Conservation (phyloP, 1,284 basidiomycete species). For the Caloboletus inedulis region DNA sequence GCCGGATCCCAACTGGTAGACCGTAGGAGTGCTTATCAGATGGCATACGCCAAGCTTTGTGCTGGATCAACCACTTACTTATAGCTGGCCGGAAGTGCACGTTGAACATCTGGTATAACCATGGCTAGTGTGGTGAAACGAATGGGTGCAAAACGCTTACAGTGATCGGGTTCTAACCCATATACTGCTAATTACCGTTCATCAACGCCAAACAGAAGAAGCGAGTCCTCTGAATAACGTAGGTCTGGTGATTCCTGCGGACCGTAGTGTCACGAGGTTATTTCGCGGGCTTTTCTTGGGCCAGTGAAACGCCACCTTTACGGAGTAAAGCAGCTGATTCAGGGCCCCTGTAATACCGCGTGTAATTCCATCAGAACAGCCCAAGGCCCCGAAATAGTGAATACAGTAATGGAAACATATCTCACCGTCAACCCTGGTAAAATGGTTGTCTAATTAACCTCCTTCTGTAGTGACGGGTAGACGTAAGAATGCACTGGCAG, state of each 20-base stretch:
- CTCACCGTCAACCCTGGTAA: neutral
- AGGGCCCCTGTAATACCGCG: neutral
- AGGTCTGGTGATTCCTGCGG: neutral
- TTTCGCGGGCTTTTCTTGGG: neutral
- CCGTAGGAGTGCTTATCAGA: conserved; percentile 7
- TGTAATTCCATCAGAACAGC: neutral
- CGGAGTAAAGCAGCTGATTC: neutral
- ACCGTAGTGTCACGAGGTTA: neutral
- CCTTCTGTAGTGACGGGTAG: neutral
- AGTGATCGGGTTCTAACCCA: neutral
- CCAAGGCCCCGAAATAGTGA: neutral
- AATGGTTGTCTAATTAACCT: neutral
- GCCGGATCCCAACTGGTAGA: conserved; percentile 26
- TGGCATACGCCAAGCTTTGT: neutral
- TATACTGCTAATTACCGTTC: neutral
- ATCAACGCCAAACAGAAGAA: neutral
- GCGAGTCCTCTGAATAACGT: conserved; percentile 1
- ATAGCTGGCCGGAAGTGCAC: conserved; percentile 13
- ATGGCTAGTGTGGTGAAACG: conserved; percentile 2
- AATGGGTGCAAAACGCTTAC: neutral
- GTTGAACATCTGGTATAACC: conserved; percentile 25
- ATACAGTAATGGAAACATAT: neutral
- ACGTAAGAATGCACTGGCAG: neutral
- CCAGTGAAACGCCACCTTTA: neutral
- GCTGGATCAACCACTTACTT: conserved; percentile 11